A percentile compares a stretch with the other conserved stretches of the same genome.
Conservation (phyloP, 75 land plant genomes). For the Pseudotsuga menziesii region DNA sequence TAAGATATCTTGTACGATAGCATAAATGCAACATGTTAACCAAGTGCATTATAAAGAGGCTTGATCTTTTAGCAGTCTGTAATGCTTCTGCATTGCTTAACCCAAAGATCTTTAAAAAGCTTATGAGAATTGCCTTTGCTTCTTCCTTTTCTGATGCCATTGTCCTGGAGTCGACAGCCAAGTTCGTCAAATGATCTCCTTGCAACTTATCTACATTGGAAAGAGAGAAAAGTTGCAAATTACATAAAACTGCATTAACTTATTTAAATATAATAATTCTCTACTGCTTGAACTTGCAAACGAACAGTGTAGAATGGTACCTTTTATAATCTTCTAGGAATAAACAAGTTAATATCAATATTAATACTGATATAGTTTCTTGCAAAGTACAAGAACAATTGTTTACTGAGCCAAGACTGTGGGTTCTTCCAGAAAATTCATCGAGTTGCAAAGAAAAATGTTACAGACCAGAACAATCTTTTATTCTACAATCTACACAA, state of each 20-base stretch:
- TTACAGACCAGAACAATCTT: too few species aligned
- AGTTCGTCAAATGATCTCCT: constrained; percentile 1
- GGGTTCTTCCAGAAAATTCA: too few species aligned
- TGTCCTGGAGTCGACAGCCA: neutral
- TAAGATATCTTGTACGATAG: constrained; percentile 57
- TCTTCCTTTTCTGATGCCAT: constrained; percentile 72
- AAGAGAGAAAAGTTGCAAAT: neutral
- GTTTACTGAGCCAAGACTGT: too few species aligned
- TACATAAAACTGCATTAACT: neutral
- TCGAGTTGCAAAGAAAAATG: too few species aligned
- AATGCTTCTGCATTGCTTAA: constrained; percentile 46
- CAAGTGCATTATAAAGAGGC: constrained; percentile 54
- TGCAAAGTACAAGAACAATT: too few species aligned
- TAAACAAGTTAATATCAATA: neutral
- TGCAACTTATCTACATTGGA: neutral
- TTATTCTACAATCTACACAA: too few species aligned
- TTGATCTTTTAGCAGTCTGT: constrained; percentile 59
- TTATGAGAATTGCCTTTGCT: constrained; percentile 52
- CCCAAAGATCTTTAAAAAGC: constrained; percentile 59
- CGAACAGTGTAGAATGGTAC: neutral
- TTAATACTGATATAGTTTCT: neutral
- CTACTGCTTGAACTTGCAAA: neutral
- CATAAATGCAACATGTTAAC: constrained; percentile 44
- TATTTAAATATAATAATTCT: neutral
- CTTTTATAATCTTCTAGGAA: neutral